A percentile compares a stretch with the other conserved stretches of the same genome.
phyloP scores from a whole-genome alignment of 371 early-diverging fungal genomes.

The Syncephalastrum sp. region DNA sequence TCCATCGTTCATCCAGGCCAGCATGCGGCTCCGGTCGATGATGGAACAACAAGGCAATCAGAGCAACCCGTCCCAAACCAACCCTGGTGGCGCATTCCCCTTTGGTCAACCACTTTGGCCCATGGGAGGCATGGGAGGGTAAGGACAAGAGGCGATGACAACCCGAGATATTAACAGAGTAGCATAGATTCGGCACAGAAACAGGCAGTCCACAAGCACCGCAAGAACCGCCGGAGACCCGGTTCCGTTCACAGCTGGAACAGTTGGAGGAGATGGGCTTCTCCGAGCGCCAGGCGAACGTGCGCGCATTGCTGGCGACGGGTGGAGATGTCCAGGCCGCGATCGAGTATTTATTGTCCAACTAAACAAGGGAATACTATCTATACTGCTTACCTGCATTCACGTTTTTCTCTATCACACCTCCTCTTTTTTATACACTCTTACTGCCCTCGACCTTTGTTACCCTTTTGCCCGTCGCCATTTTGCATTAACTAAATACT shows the following conservation, averaged over 20 bases:
- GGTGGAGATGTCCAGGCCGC: conserved; percentile 77
- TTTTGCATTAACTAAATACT: too few relatives aligned
- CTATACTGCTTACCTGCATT: too few relatives aligned
- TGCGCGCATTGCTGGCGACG: conserved; percentile 71
- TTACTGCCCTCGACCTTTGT: too few relatives aligned
- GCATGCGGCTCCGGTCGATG: conserved; percentile 40
- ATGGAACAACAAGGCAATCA: conserved; percentile 16
- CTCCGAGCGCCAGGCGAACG: conserved; percentile 67
- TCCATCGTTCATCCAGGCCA: conserved; percentile 45
- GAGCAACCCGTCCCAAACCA: not conserved
- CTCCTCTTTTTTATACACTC: too few relatives aligned
- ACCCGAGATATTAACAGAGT: conserved; percentile 14
- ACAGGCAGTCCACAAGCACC: conserved; percentile 5
- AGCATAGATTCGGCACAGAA: conserved; percentile 1
- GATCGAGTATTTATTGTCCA: conserved; percentile 56
- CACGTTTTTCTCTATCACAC: too few relatives aligned
- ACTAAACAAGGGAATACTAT: not conserved
- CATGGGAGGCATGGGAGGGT: too few relatives aligned
- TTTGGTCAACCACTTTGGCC: too few relatives aligned
- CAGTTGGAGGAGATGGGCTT: conserved; percentile 88
- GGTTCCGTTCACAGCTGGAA: conserved; percentile 69
- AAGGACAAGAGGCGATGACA: conserved; percentile 17
- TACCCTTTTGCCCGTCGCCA: too few relatives aligned
- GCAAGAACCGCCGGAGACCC: conserved; percentile 57
- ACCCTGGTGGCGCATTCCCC: too few relatives aligned